Evolutionary conservation across 345 rosid species (phyloP).

Genomic region (Rhodomyrtus tomentosa): DNA sequence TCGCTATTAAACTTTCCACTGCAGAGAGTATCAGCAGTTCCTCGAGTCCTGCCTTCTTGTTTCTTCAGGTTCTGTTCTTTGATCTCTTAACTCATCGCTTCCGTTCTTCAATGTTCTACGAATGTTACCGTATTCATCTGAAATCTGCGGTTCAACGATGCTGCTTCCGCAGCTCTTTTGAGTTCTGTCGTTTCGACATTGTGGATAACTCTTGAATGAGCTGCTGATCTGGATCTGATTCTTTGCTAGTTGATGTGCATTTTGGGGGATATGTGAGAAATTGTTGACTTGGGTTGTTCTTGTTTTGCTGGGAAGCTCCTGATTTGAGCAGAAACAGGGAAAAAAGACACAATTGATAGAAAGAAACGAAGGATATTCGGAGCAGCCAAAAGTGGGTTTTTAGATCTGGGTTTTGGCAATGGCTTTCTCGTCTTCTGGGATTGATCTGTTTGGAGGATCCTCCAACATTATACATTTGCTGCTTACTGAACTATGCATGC

Average conservation of each 20-base stretch:
- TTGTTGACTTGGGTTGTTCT: not conserved
- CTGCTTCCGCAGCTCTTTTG: not conserved
- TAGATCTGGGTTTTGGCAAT: not conserved
- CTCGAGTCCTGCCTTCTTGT: not conserved
- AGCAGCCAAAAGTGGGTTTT: not conserved
- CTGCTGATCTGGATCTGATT: conserved; percentile 30
- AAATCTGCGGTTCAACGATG: not conserved
- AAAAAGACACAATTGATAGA: not conserved
- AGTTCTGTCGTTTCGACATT: not conserved
- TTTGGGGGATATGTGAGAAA: not conserved
- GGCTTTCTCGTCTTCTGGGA: not conserved
- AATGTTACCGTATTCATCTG: not conserved
- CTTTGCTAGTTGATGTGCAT: conserved; percentile 1
- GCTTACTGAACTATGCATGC: not conserved
- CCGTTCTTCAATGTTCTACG: not conserved
- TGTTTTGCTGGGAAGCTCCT: not conserved
- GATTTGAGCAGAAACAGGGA: not conserved
- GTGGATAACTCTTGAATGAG: not conserved
- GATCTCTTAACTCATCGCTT: not conserved
- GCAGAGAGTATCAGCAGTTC: not conserved
- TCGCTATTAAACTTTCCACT: not conserved
- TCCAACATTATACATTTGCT: not conserved
- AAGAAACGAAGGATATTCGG: not conserved
- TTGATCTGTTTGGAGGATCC: not conserved
- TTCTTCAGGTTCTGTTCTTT: not conserved